Evolutionary conservation across 148 eudicot species (phyloP).

Genomic region (Linanthus parryae): DNA sequence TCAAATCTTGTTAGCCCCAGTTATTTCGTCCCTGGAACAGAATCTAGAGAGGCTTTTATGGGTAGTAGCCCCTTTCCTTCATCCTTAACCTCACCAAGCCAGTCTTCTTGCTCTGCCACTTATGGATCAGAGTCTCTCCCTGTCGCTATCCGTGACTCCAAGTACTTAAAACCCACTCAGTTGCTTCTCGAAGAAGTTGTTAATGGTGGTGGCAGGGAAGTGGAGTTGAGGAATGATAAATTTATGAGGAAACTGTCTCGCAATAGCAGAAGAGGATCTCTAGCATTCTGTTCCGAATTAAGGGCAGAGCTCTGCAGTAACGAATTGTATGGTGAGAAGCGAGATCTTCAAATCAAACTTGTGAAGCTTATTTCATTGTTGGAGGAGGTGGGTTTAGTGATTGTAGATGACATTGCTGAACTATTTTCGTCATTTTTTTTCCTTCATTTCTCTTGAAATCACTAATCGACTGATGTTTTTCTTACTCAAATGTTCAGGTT

Average conservation of each 20-base stretch:
- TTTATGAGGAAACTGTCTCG: slow-evolving; percentile 37
- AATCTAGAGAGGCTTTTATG: slow-evolving; percentile 26
- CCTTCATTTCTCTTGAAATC: neutral
- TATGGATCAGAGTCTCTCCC: slow-evolving; percentile 27
- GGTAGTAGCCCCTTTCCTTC: slow-evolving; percentile 23
- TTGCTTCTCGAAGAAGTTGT: slow-evolving; percentile 63
- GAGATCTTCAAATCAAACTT: slow-evolving; percentile 46
- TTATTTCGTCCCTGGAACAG: slow-evolving; percentile 30
- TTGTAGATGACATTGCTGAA: neutral
- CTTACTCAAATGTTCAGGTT: slow-evolving; percentile 37
- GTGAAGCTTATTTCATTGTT: slow-evolving; percentile 70
- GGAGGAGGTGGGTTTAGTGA: slow-evolving; percentile 60
- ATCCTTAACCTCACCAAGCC: slow-evolving; percentile 12
- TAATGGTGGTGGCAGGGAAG: slow-evolving; percentile 38
- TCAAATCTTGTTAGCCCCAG: slow-evolving; percentile 35
- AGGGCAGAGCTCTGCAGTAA: slow-evolving; percentile 45
- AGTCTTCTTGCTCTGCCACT: slow-evolving; percentile 17
- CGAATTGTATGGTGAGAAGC: slow-evolving; percentile 44
- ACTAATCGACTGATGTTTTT: neutral
- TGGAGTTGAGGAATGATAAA: slow-evolving; percentile 39
- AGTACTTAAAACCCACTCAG: slow-evolving; percentile 69
- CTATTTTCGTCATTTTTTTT: neutral
- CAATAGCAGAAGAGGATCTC: slow-evolving; percentile 33
- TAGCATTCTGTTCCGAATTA: slow-evolving; percentile 35
- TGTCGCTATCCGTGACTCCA: slow-evolving; percentile 34